Evolutionary conservation across 2,329 filamentous ascomycete genomes (phyloP).

Genomic region (Diaporthe sp.): DNA sequence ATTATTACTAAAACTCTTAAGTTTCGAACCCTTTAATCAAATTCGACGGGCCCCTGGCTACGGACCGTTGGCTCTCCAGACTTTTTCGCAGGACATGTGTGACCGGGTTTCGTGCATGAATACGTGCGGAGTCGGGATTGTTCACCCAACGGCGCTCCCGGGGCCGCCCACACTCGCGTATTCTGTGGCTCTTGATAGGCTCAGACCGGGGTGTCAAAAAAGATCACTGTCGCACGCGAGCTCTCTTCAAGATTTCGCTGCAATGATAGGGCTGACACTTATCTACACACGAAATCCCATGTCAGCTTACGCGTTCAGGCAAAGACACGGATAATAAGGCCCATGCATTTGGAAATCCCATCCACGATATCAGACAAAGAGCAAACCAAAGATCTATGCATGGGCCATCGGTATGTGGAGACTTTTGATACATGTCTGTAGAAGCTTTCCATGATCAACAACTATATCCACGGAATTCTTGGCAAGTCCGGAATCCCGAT

Average conservation of each 20-base stretch:
- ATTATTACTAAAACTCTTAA: neutral
- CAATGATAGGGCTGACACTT: constrained; percentile 6
- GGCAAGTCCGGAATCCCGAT: neutral
- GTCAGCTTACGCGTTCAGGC: neutral
- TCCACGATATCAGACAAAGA: neutral
- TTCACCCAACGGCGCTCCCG: neutral
- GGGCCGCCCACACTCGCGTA: neutral
- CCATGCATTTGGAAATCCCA: neutral
- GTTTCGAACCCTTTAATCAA: neutral
- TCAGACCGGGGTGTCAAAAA: neutral
- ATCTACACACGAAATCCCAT: neutral
- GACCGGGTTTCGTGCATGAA: constrained; percentile 2
- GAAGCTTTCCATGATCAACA: neutral
- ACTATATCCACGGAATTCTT: neutral
- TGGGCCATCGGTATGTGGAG: neutral
- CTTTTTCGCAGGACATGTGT: neutral
- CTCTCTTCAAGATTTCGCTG: neutral
- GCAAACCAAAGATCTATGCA: no score
- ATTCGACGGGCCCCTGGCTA: neutral
- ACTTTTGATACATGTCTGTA: neutral
- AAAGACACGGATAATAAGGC: no score
- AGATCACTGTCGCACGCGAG: neutral
- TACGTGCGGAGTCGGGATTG: neutral
- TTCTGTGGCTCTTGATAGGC: constrained; percentile 2
- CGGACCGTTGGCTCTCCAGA: no score